Conservation (phyloP, 2,329 filamentous ascomycete genomes). For the Alternaria infectoria region DNA sequence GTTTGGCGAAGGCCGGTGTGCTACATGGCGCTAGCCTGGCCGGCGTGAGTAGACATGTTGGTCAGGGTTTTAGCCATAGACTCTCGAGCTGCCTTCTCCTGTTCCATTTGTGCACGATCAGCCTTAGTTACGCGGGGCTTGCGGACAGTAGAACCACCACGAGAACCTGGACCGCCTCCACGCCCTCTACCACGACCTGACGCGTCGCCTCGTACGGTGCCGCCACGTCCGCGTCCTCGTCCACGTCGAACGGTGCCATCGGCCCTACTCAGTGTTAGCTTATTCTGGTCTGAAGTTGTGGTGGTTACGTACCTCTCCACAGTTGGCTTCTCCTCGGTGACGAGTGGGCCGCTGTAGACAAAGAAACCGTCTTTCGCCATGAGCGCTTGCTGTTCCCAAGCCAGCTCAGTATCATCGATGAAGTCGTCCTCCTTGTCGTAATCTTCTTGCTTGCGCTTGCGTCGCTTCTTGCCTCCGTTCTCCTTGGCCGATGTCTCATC, state of each 20-base stretch:
- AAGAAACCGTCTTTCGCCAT: conserved; percentile 97
- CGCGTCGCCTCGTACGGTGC: conserved; percentile 52
- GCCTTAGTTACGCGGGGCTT: conserved; percentile 89
- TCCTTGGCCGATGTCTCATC: conserved; percentile 49
- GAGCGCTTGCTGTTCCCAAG: conserved; percentile 95
- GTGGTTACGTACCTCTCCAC: conserved; percentile 63
- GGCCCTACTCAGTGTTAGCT: conserved; percentile 59
- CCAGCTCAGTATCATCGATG: conserved; percentile 88
- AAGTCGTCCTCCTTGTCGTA: conserved; percentile 73
- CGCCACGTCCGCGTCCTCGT: conserved; percentile 62
- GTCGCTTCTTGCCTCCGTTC: conserved; percentile 72
- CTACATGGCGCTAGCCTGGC: conserved; percentile 18
- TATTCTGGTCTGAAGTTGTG: background rate
- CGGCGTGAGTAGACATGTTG: conserved; percentile 26
- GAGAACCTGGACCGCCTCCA: conserved; percentile 69
- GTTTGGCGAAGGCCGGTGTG: background rate
- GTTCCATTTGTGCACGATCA: conserved; percentile 79
- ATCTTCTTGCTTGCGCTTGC: conserved; percentile 74
- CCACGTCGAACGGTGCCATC: conserved; percentile 76
- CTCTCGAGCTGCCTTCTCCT: conserved; percentile 80
- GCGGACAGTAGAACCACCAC: conserved; percentile 74
- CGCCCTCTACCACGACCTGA: conserved; percentile 53
- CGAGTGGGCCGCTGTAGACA: conserved; percentile 90
- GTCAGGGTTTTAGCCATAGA: conserved; percentile 49
- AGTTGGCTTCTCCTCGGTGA: conserved; percentile 81